These are phyloP conservation scores for Porcisia hertigi DNA, from an alignment of 208 protist species.

Conservation along the genomic window DNA sequence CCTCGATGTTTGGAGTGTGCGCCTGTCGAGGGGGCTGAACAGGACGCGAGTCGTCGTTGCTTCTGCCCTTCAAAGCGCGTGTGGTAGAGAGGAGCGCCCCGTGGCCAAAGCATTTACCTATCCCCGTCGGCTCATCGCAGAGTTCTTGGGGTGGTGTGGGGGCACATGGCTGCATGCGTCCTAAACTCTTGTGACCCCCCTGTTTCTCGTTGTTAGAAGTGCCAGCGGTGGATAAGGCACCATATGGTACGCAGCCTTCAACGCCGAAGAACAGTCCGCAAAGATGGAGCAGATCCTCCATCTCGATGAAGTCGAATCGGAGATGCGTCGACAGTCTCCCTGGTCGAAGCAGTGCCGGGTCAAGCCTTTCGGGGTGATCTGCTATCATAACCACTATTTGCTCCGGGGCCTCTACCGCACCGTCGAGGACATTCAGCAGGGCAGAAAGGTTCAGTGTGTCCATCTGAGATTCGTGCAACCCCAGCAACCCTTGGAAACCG, in stretches of 20 bases:
- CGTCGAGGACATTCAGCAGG: conserved; percentile 30
- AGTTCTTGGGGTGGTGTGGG: not conserved
- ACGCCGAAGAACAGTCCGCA: conserved; percentile 25
- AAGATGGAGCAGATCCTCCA: conserved; percentile 14
- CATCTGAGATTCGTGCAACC: not conserved
- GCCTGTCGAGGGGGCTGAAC: not conserved
- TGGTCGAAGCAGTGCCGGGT: conserved; percentile 33
- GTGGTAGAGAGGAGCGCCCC: not conserved
- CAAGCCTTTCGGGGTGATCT: conserved; percentile 28
- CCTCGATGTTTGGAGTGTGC: not conserved
- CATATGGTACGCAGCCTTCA: not conserved
- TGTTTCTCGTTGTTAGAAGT: not conserved
- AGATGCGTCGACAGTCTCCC: conserved; percentile 25
- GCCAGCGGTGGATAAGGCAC: not conserved
- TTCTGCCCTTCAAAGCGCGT: not conserved
- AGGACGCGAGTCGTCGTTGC: not conserved
- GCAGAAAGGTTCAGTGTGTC: conserved; percentile 20
- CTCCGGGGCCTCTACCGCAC: conserved; percentile 22
- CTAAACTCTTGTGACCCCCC: not conserved
- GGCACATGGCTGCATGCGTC: not conserved
- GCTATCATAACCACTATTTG: conserved; percentile 29
- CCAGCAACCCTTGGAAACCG: not conserved
- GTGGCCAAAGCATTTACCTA: not conserved
- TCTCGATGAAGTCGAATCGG: conserved; percentile 32
- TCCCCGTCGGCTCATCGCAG: not conserved